These are phyloP conservation scores for Cairneyella variabilis DNA, from an alignment of 495 filamentous ascomycete genomes.

Conservation along the genomic window DNA sequence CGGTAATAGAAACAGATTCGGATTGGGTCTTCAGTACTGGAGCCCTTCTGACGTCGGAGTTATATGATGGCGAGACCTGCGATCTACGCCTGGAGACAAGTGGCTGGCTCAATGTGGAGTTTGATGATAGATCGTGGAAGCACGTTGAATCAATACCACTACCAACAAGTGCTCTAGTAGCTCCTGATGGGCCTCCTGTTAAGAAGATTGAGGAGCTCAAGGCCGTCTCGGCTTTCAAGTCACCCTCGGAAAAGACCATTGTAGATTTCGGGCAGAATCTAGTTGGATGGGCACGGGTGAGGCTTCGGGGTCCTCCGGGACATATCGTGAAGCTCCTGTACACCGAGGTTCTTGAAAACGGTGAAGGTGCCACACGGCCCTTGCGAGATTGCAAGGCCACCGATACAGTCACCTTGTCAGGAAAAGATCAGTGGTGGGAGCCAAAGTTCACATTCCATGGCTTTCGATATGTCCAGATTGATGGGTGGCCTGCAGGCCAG, in stretches of 20 bases:
- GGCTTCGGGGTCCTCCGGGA: conserved; percentile 30
- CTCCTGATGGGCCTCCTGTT: conserved; percentile 15
- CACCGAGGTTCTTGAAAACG: conserved; percentile 49
- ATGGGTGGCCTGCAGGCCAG: conserved; percentile 42
- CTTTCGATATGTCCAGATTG: conserved; percentile 49
- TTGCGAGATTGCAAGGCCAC: conserved; percentile 40
- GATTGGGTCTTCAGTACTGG: conserved; percentile 39
- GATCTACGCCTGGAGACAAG: too few relatives aligned
- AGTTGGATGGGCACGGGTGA: conserved; percentile 42
- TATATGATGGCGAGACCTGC: conserved; percentile 52
- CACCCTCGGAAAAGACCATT: conserved; percentile 40
- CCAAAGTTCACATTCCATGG: conserved; percentile 52
- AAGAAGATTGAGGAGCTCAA: conserved; percentile 22
- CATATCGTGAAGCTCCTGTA: conserved; percentile 37
- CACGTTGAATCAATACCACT: neutral
- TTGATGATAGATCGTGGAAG: conserved; percentile 12
- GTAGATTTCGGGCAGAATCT: conserved; percentile 56
- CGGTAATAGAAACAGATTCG: conserved; percentile 35
- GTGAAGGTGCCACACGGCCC: conserved; percentile 45
- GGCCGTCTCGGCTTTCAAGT: conserved; percentile 35
- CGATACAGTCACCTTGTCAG: conserved; percentile 38
- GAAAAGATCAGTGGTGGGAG: conserved; percentile 29
- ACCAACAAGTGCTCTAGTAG: neutral
- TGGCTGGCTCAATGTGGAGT: conserved; percentile 15
- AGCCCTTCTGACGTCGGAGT: conserved; percentile 40